Evolutionary conservation across 73 alveolate species (phyloP).

Genomic region (Paraurostyla sp.): DNA sequence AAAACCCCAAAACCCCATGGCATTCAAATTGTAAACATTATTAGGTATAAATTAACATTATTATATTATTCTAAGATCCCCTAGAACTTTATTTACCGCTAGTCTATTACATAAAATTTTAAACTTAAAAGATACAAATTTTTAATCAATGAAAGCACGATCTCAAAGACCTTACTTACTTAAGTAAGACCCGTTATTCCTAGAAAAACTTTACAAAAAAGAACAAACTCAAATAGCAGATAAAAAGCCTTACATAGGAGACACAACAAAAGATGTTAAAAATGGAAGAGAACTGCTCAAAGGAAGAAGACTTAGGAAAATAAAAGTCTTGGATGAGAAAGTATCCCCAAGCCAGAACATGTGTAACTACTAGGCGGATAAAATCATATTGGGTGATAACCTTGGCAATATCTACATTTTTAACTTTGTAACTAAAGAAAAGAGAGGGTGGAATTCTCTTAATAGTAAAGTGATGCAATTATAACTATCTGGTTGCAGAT

Average conservation of each 20-base stretch:
- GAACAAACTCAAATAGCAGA: not conserved
- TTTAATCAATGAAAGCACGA: no score
- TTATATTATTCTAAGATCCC: no score
- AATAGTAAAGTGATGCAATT: not conserved
- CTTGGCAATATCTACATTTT: conserved; percentile 2
- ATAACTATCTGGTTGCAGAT: not conserved
- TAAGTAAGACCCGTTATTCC: not conserved
- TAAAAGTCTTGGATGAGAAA: conserved; percentile 6
- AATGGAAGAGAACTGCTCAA: conserved; percentile 29
- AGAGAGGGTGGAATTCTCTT: conserved; percentile 7
- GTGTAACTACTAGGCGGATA: conserved; percentile 4
- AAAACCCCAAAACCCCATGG: no score
- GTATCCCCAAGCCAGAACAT: conserved; percentile 27
- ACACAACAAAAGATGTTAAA: conserved; percentile 1
- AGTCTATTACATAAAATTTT: no score
- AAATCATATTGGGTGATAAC: conserved; percentile 14
- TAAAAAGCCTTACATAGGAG: conserved; percentile 45
- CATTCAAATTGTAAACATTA: no score
- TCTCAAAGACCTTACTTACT: not conserved
- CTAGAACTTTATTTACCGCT: no score
- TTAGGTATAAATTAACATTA: no score
- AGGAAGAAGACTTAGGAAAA: conserved; percentile 41
- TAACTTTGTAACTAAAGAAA: not conserved
- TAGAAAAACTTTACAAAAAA: not conserved
- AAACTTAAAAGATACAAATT: no score